Evolutionary conservation across 176 grass and related monocot genomes (phyloP), one percentile per base, ranked within the genome.

Genomic region (maize (Zea mays)): DNA sequence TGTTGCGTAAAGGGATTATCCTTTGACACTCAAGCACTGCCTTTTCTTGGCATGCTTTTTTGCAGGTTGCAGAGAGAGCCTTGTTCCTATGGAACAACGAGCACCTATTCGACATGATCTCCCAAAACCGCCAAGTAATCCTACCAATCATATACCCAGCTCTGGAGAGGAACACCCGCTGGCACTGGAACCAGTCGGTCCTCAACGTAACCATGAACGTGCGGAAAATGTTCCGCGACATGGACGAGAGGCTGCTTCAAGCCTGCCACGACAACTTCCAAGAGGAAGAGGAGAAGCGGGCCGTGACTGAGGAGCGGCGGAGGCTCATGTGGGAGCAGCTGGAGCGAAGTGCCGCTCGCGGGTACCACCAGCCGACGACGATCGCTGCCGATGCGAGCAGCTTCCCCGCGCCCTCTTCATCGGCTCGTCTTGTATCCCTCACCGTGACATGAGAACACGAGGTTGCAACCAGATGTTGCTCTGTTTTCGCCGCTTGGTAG

Each of bases 81-180:
- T 75, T 99, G 69, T 93, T 99, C 83, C 79, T 99, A 75, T 99
- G 92, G 88, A 99, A 99, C 61, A 99, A 99, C 16, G 92, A 99
- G 60, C 96, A 96, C 49, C 66, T 99, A 80, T 88, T 99, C 0
- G 89, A 74, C 65, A 78, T 99, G 82, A 94, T 99, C 14, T 85
- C 96, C 21, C 90, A 99, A 81, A 93, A 99, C 19, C 86, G 92
- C 47, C 96, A 96, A 83, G 85, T 92, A 34, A 89, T 99, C 11
- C 59, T 99, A 51, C 96, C 92, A 0, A 44, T 99, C 5, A 74
- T 99, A 80, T 89, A 87, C 35, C 96, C 96, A 81, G 90, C 96
- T 40, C 82, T 99, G 34, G 96, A 99, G 76, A 81, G 90, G 64
- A 99, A 99, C 55, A 73, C 88, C 8, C 85, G 86, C 42, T 89